phyloP scores from a whole-genome alignment of 352 stramenopile genomes.

The Phytopythium delawarense region DNA sequence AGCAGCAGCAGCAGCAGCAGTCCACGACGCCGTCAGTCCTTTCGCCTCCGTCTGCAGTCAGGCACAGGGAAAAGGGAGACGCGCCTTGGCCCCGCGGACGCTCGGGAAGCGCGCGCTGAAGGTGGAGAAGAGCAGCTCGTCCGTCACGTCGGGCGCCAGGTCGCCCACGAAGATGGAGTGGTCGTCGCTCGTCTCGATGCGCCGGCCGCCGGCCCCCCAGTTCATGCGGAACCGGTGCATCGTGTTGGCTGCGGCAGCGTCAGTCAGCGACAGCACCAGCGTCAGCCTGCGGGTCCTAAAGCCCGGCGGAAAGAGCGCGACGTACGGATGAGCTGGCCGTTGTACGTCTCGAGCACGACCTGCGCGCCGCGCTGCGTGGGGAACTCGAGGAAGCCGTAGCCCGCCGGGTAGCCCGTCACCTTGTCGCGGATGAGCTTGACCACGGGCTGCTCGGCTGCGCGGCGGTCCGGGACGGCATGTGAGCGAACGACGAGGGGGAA shows the following conservation, averaged over 20 bases:
- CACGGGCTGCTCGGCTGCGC: conserved; percentile 69
- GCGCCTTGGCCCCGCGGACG: conserved; percentile 79
- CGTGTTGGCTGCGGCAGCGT: conserved; percentile 59
- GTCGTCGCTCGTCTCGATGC: conserved; percentile 80
- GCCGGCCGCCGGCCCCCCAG: conserved; percentile 84
- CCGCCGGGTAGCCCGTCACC: conserved; percentile 80
- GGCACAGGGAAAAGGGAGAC: too few relatives aligned
- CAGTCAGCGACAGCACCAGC: too few relatives aligned
- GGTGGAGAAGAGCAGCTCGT: conserved; percentile 81
- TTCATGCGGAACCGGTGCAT: conserved; percentile 90
- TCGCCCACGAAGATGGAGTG: conserved; percentile 92
- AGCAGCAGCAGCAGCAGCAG: background rate
- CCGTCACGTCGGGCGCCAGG: conserved; percentile 85
- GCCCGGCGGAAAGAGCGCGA: background rate
- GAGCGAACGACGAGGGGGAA: too few relatives aligned
- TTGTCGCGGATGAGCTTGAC: conserved; percentile 92
- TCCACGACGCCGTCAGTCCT: background rate
- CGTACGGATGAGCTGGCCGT: conserved; percentile 85
- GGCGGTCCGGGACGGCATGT: too few relatives aligned
- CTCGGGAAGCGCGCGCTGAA: conserved; percentile 80
- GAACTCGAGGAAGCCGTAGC: conserved; percentile 93
- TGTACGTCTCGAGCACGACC: conserved; percentile 81
- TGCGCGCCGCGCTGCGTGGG: conserved; percentile 74
- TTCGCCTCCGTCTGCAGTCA: background rate
- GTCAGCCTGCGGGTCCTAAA: too few relatives aligned